Percentiles rank a stretch among this genome's conserved stretches.
phyloP scores from a whole-genome alignment of 768 basidiomycete species.

The Hydnomerulius pinastri region DNA sequence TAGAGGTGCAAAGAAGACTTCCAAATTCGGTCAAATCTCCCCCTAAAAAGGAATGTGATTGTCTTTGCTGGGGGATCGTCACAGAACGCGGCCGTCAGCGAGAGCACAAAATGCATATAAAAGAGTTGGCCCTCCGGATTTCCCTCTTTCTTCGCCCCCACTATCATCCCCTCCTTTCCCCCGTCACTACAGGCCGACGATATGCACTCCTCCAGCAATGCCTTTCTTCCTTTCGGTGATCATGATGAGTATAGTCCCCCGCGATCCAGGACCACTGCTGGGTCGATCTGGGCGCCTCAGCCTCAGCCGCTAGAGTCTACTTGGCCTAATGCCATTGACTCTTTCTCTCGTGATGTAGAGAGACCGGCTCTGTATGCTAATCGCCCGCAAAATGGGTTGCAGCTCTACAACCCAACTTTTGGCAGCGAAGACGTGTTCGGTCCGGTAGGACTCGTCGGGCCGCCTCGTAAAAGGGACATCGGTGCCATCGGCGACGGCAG shows the following conservation, averaged over 20 bases:
- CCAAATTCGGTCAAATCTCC: slow-evolving; percentile 30
- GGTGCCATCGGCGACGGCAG: slow-evolving; percentile 83
- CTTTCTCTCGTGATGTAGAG: slow-evolving; percentile 57
- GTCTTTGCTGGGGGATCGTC: slow-evolving; percentile 31
- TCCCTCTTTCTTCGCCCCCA: slow-evolving; percentile 42
- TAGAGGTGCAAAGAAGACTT: slow-evolving; percentile 32
- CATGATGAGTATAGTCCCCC: slow-evolving; percentile 46
- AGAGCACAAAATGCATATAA: slow-evolving; percentile 38
- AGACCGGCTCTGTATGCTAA: slow-evolving; percentile 31
- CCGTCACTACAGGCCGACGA: slow-evolving; percentile 8
- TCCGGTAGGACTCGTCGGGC: slow-evolving; percentile 40
- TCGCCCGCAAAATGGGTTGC: slow-evolving; percentile 29
- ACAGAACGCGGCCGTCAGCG: slow-evolving; percentile 23
- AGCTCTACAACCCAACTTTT: slow-evolving; percentile 23
- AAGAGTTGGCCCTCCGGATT: slow-evolving; percentile 20
- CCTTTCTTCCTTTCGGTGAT: slow-evolving; percentile 37
- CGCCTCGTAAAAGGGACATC: slow-evolving; percentile 48
- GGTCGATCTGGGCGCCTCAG: slow-evolving; percentile 84
- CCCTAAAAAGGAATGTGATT: slow-evolving; percentile 36
- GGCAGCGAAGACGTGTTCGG: slow-evolving; percentile 69
- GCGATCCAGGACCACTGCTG: slow-evolving; percentile 41
- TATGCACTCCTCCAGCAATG: slow-evolving; percentile 30
- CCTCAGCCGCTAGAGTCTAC: slow-evolving; percentile 65
- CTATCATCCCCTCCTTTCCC: slow-evolving; percentile 39
- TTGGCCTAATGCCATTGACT: slow-evolving; percentile 69